Evolutionary conservation across 495 filamentous ascomycete species (phyloP).

Genomic region (Aspergillus asperescens): DNA sequence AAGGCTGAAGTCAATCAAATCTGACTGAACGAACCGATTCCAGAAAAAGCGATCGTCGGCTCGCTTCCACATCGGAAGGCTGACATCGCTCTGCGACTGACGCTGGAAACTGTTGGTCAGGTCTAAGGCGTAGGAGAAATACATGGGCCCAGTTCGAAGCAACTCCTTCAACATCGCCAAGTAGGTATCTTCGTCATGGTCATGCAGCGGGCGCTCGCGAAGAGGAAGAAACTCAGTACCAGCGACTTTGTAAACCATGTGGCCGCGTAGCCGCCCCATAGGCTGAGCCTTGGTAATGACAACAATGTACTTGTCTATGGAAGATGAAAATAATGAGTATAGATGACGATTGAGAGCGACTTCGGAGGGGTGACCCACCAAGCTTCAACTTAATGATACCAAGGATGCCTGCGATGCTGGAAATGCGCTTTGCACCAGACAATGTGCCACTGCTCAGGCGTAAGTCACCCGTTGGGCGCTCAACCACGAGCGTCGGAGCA

Average conservation of each 20-base stretch:
- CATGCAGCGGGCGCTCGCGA: conserved; percentile 83
- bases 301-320: conserved; percentile 89
- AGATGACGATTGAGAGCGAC: neutral
- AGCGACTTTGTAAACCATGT: conserved; percentile 88
- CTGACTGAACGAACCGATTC: conserved; percentile 88
- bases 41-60: conserved; percentile 98
- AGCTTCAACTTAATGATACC: conserved; percentile 86
- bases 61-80: conserved; percentile 77
- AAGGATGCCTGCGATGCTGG: conserved; percentile 89
- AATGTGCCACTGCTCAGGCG: conserved; percentile 73
- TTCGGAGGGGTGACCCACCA: conserved; percentile 47
- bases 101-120: conserved; percentile 93
- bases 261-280: conserved; percentile 83
- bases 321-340: conserved; percentile 6
- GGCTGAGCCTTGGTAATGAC: conserved; percentile 91
- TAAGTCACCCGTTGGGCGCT: conserved; percentile 88
- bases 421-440: conserved; percentile 71
- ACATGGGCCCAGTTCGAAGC: conserved; percentile 82
- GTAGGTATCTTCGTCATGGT: conserved; percentile 90
- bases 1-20: conserved; percentile 79
- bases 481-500: conserved; percentile 79
- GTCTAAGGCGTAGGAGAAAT: conserved; percentile 95
- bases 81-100: conserved; percentile 65
- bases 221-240: conserved; percentile 91
- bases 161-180: conserved; percentile 69